A percentile compares a stretch with the other conserved stretches of the same genome.
Evolutionary conservation across 345 rosid genomes (phyloP).

Genomic region (Populus alba): DNA sequence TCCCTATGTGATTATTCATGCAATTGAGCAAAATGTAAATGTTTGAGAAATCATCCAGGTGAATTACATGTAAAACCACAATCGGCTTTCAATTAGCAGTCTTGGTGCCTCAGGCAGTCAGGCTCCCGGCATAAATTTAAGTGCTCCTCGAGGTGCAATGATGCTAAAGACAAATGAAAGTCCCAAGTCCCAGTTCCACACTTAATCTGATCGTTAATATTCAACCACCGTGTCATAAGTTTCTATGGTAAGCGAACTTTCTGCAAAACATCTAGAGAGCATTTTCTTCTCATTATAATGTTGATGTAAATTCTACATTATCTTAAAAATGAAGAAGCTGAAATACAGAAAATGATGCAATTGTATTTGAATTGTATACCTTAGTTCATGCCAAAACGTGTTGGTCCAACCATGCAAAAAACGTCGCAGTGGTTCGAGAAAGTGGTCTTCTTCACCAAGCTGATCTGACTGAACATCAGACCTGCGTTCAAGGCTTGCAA

Average conservation of each 20-base stretch:
- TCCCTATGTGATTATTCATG: neutral
- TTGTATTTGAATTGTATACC: constrained; percentile 25
- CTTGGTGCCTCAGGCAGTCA: neutral
- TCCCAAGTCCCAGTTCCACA: neutral
- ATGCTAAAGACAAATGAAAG: neutral
- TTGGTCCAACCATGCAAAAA: constrained; percentile 41
- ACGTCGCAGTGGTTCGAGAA: constrained; percentile 41
- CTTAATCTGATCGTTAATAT: constrained; percentile 34
- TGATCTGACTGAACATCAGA: constrained; percentile 20
- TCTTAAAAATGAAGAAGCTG: neutral
- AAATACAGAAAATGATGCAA: neutral
- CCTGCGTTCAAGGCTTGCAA: constrained; percentile 44
- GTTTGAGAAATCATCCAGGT: neutral
- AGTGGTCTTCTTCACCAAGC: constrained; percentile 19
- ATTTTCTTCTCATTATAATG: constrained; percentile 2
- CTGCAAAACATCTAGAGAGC: constrained; percentile 55
- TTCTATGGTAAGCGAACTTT: constrained; percentile 56
- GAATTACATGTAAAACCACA: neutral
- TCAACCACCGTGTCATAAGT: constrained; percentile 62
- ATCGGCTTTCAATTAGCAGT: neutral
- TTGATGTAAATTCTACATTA: too few species aligned
- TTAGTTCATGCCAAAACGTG: constrained; percentile 76
- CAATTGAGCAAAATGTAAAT: neutral
- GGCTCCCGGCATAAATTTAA: neutral
- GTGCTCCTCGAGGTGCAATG: neutral